A percentile compares a stretch with the other conserved stretches of the same genome.
Conservation (phyloP, 768 basidiomycete genomes). For the Collybia sp. region DNA sequence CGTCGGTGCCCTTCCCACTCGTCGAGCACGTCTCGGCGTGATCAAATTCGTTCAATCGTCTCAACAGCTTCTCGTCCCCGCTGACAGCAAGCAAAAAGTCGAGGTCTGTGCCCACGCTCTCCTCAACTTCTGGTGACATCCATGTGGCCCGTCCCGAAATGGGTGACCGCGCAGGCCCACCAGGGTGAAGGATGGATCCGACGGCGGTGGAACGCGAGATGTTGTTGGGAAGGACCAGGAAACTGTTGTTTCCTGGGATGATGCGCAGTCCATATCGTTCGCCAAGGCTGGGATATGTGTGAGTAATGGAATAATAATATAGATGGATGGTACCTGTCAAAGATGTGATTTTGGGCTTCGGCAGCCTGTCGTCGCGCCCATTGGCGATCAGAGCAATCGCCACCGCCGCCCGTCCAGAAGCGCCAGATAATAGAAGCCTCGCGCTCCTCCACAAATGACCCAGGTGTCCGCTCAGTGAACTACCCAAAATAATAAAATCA, state of each 20-base stretch:
- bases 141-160: constrained; percentile 32
- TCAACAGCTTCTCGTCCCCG: constrained; percentile 74
- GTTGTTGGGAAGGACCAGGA: constrained; percentile 80
- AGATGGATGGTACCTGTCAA: constrained; percentile 50
- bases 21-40: constrained; percentile 68
- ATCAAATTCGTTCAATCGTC: constrained; percentile 71
- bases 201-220: constrained; percentile 83
- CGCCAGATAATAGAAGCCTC: constrained; percentile 83
- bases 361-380: constrained; percentile 88
- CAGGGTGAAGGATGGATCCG: constrained; percentile 71
- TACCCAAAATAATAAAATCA: constrained; percentile 18
- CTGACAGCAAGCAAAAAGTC: constrained; percentile 65
- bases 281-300: constrained; percentile 46
- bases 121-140: constrained; percentile 31
- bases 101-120: constrained; percentile 32
- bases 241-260: constrained; percentile 73
- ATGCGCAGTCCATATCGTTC: constrained; percentile 82
- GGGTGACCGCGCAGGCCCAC: constrained; percentile 39
- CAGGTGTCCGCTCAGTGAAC: constrained; percentile 89
- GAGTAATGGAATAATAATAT: neutral
- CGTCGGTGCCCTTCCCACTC: constrained; percentile 73
- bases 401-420: constrained; percentile 61
- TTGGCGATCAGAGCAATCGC: constrained; percentile 52
- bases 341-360: constrained; percentile 90
- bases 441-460: constrained; percentile 80